Percentiles rank a stretch among this genome's conserved stretches.
These are phyloP conservation scores for Aristolochia fimbriata DNA, from an alignment of 164 flowering plant genomes.

Conservation along the genomic window DNA sequence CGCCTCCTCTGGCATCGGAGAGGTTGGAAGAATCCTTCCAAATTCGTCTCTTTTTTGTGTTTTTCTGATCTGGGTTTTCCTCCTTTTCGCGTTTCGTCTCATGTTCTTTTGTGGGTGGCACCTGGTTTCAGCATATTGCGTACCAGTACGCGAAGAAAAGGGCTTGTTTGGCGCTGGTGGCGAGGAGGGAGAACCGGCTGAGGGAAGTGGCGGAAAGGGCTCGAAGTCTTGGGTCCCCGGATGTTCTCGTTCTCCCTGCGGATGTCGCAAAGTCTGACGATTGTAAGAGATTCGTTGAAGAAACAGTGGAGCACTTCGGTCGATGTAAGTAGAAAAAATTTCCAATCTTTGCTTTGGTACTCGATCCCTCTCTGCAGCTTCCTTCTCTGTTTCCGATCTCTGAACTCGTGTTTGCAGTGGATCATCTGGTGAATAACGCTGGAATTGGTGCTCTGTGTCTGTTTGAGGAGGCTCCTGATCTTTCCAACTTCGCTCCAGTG, in stretches of 20 bases:
- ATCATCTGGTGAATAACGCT: conserved; percentile 69
- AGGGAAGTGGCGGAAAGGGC: conserved; percentile 31
- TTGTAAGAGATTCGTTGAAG: conserved; percentile 30
- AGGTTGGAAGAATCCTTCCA: conserved; percentile 1
- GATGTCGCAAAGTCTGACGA: conserved; percentile 47
- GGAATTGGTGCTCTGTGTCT: conserved; percentile 25
- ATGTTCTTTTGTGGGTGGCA: neutral
- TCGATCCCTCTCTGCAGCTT: neutral
- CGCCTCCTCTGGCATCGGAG: conserved; percentile 17
- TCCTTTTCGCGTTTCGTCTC: neutral
- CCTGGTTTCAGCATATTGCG: conserved; percentile 33
- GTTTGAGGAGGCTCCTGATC: conserved; percentile 35
- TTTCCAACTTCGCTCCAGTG: conserved; percentile 12
- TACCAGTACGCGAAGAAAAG: conserved; percentile 58
- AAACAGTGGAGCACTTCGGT: conserved; percentile 37
- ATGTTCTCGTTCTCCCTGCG: conserved; percentile 29
- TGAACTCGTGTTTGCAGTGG: conserved; percentile 47
- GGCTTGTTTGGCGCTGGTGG: conserved; percentile 45
- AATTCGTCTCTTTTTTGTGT: neutral
- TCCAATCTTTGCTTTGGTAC: neutral
- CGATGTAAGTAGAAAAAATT: conserved; percentile 23
- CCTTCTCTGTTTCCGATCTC: too few relatives aligned
- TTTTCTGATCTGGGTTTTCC: neutral
- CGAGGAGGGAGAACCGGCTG: conserved; percentile 43
- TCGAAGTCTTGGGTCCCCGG: conserved; percentile 36